These are phyloP conservation scores for Spathaspora passalidarum DNA, from an alignment of 805 yeast species.

Conservation along the genomic window DNA sequence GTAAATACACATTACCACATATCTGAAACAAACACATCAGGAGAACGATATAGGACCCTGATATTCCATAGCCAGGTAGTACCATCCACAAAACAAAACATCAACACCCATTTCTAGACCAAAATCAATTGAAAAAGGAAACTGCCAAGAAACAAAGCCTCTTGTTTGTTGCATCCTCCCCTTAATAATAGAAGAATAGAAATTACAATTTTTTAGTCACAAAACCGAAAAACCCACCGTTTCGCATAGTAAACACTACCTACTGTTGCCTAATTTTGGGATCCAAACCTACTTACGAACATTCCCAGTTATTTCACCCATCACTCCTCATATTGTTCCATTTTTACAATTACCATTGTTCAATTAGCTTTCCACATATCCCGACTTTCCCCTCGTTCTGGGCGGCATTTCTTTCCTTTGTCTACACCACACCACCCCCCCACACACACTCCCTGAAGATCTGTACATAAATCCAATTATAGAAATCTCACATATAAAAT, in stretches of 20 bases:
- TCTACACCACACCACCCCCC: background rate
- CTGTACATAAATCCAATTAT: background rate
- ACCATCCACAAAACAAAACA: no score
- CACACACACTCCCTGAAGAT: background rate
- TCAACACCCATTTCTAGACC: no score
- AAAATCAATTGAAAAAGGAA: no score
- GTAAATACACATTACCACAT: no score
- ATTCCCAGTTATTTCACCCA: background rate
- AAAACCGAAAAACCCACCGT: no score
- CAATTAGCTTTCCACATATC: background rate
- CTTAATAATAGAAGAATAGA: background rate
- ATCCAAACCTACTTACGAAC: background rate
- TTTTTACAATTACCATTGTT: background rate
- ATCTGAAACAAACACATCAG: no score
- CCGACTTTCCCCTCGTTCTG: background rate
- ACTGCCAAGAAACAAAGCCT: no score
- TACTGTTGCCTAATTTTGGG: background rate
- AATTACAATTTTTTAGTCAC: background rate
- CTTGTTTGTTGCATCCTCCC: no score
- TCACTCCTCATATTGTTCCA: background rate
- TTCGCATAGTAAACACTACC: background rate
- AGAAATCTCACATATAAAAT: slow-evolving; percentile 3
- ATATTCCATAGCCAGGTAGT: no score
- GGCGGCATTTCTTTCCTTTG: background rate
- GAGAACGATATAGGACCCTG: no score